Conservation (phyloP, 768 basidiomycete species). For the Lentinula raphanica region DNA sequence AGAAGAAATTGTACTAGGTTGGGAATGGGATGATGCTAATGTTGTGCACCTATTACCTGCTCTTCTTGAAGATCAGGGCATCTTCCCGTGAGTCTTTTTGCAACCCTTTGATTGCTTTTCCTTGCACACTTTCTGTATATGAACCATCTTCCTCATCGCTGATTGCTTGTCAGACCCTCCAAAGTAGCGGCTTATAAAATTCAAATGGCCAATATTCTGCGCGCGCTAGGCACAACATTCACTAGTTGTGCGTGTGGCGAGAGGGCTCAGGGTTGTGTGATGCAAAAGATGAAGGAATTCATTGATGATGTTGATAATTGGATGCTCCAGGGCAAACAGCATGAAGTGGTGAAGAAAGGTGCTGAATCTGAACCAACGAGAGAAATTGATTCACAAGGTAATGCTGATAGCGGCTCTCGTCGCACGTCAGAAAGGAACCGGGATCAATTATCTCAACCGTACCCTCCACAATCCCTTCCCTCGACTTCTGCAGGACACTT, state of each 20-base stretch:
- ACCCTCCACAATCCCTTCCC: background rate
- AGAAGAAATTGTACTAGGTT: slow-evolving; percentile 85
- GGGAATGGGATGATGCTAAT: slow-evolving; percentile 97
- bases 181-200: slow-evolving; percentile 21
- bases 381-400: background rate
- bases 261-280: slow-evolving; percentile 53
- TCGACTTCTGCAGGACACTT: background rate
- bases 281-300: slow-evolving; percentile 60
- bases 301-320: slow-evolving; percentile 33
- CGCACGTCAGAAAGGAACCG: background rate
- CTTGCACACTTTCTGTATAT: slow-evolving; percentile 7
- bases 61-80: slow-evolving; percentile 49
- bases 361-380: background rate
- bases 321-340: slow-evolving; percentile 6
- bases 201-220: slow-evolving; percentile 67
- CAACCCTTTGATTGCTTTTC: slow-evolving; percentile 10
- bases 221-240: slow-evolving; percentile 64
- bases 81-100: slow-evolving; percentile 49
- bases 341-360: background rate
- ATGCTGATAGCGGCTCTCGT: background rate
- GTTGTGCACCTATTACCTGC: slow-evolving; percentile 76
- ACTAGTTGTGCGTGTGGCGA: slow-evolving; percentile 72
- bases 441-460: background rate
- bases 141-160: background rate
- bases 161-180: background rate